Evolutionary conservation across 345 rosid species (phyloP).

Genomic region (Citrus cavaleriei): DNA sequence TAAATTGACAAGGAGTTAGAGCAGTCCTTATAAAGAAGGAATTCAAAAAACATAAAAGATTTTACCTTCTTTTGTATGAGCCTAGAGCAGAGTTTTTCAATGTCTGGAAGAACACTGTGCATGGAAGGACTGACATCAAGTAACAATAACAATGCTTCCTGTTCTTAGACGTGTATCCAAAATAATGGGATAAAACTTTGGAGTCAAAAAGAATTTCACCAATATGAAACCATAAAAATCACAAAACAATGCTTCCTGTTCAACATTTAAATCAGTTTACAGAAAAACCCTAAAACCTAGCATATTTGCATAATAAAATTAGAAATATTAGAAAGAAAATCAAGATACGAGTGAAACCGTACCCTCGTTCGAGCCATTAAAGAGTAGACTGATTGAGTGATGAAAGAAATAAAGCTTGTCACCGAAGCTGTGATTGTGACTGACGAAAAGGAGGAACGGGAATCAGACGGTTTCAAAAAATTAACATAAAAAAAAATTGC

Average conservation of each 20-base stretch:
- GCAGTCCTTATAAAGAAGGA: background rate
- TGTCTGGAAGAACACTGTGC: conserved; percentile 60
- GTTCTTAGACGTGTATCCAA: conserved; percentile 10
- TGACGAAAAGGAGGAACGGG: background rate
- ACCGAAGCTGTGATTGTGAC: conserved; percentile 13
- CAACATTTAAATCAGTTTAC: background rate
- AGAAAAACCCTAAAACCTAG: conserved; percentile 11
- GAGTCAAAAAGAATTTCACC: background rate
- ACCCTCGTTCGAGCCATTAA: conserved; percentile 83
- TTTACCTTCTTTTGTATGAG: conserved; percentile 76
- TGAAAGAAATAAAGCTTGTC: conserved; percentile 18
- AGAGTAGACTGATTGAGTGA: background rate
- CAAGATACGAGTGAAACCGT: background rate
- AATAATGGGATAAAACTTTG: too few species aligned
- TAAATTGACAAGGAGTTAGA: conserved; percentile 3
- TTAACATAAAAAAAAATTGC: background rate
- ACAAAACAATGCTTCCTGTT: background rate
- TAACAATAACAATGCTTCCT: conserved; percentile 74
- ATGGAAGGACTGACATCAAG: conserved; percentile 86
- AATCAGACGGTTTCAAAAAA: background rate
- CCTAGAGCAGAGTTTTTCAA: conserved; percentile 65
- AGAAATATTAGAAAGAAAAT: background rate
- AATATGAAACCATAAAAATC: background rate
- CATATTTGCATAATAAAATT: background rate
- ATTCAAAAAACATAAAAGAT: background rate